These are phyloP conservation scores for Clonostachys solani DNA, from an alignment of 2,329 filamentous ascomycete species.

Conservation along the genomic window DNA sequence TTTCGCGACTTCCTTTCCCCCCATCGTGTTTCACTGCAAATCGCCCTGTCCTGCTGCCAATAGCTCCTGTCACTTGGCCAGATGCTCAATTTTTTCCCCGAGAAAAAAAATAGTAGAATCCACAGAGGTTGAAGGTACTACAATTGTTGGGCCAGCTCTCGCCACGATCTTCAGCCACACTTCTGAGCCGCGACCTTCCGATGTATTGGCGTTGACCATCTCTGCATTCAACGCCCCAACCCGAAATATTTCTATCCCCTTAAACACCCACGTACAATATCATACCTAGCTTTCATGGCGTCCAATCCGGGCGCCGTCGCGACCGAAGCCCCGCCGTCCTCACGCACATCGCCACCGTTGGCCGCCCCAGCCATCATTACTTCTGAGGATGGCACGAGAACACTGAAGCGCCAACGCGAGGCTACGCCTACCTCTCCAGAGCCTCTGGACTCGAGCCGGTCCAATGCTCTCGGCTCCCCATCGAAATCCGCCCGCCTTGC, in stretches of 20 bases:
- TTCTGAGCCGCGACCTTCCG: conserved; percentile 25
- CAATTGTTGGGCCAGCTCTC: conserved; percentile 23
- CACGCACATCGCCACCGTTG: conserved; percentile 23
- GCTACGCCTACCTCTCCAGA: conserved; percentile 35
- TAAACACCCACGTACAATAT: neutral
- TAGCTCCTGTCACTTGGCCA: no score
- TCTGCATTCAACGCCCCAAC: conserved; percentile 1
- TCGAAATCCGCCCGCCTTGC: conserved; percentile 49
- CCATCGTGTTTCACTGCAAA: no score
- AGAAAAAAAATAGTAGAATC: no score
- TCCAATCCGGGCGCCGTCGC: conserved; percentile 48
- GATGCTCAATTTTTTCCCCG: no score
- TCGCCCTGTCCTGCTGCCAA: no score
- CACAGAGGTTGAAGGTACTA: no score
- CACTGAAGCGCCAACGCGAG: conserved; percentile 41
- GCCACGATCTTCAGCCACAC: conserved; percentile 40
- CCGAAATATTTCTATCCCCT: neutral
- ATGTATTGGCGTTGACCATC: conserved; percentile 22
- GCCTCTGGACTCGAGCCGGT: conserved; percentile 15
- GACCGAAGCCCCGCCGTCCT: conserved; percentile 41
- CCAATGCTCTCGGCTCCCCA: conserved; percentile 36
- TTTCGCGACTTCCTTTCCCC: no score
- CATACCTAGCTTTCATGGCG: conserved; percentile 36
- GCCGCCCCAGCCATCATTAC: conserved; percentile 23
- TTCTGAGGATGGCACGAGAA: conserved; percentile 32